phyloP scores from a whole-genome alignment of 2,329 filamentous ascomycete genomes.

The Scytalidium lignicola region DNA sequence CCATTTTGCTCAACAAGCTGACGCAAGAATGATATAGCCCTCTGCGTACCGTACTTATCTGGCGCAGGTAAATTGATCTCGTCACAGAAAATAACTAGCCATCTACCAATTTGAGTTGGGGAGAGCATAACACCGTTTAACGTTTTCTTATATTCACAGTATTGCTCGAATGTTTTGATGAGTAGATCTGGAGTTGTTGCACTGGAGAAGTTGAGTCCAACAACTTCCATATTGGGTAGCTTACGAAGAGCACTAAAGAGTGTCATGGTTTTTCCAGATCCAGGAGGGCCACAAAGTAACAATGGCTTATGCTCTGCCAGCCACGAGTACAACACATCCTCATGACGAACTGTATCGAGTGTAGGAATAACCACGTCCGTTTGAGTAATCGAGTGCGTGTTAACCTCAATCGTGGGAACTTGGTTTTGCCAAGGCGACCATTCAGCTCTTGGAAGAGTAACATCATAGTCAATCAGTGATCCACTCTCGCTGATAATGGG shows the following conservation, averaged over 20 bases:
- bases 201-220: slow-evolving; percentile 98
- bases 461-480: slow-evolving; percentile 94
- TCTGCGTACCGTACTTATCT: slow-evolving; percentile 95
- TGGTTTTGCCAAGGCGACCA: slow-evolving; percentile 94
- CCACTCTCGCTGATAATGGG: slow-evolving; percentile 72
- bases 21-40: slow-evolving; percentile 93
- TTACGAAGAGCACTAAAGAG: slow-evolving; percentile 96
- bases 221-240: slow-evolving; percentile 97
- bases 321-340: slow-evolving; percentile 99
- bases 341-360: slow-evolving; percentile 92
- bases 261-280: slow-evolving; percentile 99
- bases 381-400: slow-evolving; percentile 95
- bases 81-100: slow-evolving; percentile 98
- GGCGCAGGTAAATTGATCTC: slow-evolving; percentile 98
- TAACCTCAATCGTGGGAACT: slow-evolving; percentile 91
- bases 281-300: slow-evolving; percentile 91
- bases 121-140: slow-evolving; percentile 93
- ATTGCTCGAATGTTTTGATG: slow-evolving; percentile 99
- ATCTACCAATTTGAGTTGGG: slow-evolving; percentile 92
- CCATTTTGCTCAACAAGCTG: slow-evolving; percentile 98
- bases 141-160: slow-evolving; percentile 99
- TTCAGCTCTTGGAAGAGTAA: slow-evolving; percentile 76
- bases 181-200: slow-evolving; percentile 96
- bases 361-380: slow-evolving; percentile 99
- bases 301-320: slow-evolving; percentile 97